Base-by-base conservation (phyloP, 2,329 filamentous ascomycete genomes). In the Fusarium sterilihyphosum region DNA sequence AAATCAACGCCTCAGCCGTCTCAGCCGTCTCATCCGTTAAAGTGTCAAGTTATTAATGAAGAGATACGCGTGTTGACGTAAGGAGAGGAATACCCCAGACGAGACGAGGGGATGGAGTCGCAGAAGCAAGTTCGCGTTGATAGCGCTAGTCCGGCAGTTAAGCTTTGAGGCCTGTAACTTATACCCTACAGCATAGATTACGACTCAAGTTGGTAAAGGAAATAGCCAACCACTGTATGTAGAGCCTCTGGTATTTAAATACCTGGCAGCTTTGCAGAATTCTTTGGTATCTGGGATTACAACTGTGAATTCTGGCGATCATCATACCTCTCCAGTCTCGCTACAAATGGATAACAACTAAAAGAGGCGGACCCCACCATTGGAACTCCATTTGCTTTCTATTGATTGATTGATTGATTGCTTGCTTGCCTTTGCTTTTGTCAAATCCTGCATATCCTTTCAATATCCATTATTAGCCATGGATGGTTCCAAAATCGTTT, bases 401-500 rank as follows among this genome's bases (percentile, higher is more conserved):
- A 52, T 61, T 35, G 33, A 16, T 35, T 14, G 33, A 29, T 26
- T 26, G 26, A 33, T 33, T 35, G 33, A 16, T 17, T 66, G 56
- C 31, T 63, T 54, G 52, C 26, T 64, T 50, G 64, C 49, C 37
- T 31, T 44, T 13, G 24, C 24, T 35, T 41, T 52, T 31, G 59
- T 44, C 53, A 74, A 67, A 62, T 29, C 44, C 50, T 71, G n/a
- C 64, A 57, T 52, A 35, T 52, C 43, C 12, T 37, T 57, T 63
- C 18, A 43, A 24, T 35, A 33, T 41, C 50, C 18, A 26, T 29
- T 29, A 20, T 47, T 46, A 53, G n/a, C 31, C 44, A 82, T 82
- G 81, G 70, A 71, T 26, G 33, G 64, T 12, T 18, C 72, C 33
- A 65, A 68, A 22, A 33, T 77, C 13, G 79, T 87, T 37, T 73